Conservation (phyloP, 2,329 filamentous ascomycete genomes). For the Fusarium sp. region DNA sequence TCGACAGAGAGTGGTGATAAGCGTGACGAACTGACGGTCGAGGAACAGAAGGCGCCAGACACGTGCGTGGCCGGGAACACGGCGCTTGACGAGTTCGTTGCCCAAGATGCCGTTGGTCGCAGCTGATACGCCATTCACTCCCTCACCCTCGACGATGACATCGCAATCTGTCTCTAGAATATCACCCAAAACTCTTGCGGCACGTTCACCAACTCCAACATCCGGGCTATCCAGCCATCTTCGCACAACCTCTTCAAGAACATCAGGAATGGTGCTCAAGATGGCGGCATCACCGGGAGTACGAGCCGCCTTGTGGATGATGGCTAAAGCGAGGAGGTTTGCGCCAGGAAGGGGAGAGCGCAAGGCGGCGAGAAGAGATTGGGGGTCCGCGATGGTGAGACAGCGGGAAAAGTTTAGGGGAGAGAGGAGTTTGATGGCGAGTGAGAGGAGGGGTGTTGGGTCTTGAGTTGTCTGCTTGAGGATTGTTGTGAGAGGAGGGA, state of each 20-base stretch:
- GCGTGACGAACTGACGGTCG: conserved; percentile 56
- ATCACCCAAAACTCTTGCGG: conserved; percentile 62
- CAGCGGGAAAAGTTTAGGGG: conserved; percentile 65
- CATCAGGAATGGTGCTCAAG: conserved; percentile 60
- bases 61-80: conserved; percentile 60
- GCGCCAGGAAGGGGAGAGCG: conserved; percentile 66
- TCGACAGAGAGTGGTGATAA: conserved; percentile 55
- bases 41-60: conserved; percentile 67
- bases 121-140: conserved; percentile 32
- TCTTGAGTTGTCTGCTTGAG: conserved; percentile 64
- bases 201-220: conserved; percentile 68
- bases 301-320: conserved; percentile 66
- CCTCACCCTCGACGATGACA: conserved; percentile 44
- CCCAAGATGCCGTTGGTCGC: conserved; percentile 43
- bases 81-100: conserved; percentile 53
- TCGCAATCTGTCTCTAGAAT: conserved; percentile 68
- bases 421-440: conserved; percentile 67
- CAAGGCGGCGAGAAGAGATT: conserved; percentile 64
- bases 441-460: conserved; percentile 62
- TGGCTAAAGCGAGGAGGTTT: conserved; percentile 67
- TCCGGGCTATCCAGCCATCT: conserved; percentile 66
- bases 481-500: conserved; percentile 65
- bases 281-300: conserved; percentile 62
- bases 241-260: conserved; percentile 62
- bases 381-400: conserved; percentile 63